A percentile compares a stretch with the other conserved stretches of the same genome.
phyloP scores from a whole-genome alignment of 2,329 filamentous ascomycete genomes.

The Cladophialophora exuberans region DNA sequence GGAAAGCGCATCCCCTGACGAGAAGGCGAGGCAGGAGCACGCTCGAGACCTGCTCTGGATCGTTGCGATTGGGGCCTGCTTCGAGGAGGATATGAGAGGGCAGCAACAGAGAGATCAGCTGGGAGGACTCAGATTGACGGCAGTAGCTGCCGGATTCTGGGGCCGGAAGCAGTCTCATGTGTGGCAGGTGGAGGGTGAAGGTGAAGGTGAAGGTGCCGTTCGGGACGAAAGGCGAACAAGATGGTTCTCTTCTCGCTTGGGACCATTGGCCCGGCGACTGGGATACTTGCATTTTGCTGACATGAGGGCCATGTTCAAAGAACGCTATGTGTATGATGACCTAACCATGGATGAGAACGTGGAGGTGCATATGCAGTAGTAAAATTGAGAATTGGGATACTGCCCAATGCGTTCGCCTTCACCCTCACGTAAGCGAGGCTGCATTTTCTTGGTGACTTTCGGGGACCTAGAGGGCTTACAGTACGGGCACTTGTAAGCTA shows the following conservation, averaged over 20 bases:
- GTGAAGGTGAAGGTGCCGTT: background rate
- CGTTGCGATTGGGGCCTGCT: conserved; percentile 7
- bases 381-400: too few relatives aligned
- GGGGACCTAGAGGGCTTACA: too few relatives aligned
- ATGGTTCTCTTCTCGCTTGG: conserved; percentile 3
- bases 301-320: background rate
- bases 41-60: conserved; percentile 11
- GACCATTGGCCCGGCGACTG: background rate
- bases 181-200: too few relatives aligned
- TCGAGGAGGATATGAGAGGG: conserved; percentile 1
- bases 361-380: too few relatives aligned
- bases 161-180: background rate
- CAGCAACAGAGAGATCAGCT: background rate
- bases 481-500: too few relatives aligned
- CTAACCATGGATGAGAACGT: conserved; percentile 8
- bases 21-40: background rate
- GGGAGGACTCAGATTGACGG: background rate
- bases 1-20: background rate
- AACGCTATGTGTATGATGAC: background rate
- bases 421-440: too few relatives aligned
- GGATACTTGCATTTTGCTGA: background rate
- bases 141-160: background rate
- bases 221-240: too few relatives aligned
- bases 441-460: too few relatives aligned
- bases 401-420: too few relatives aligned